Conservation (phyloP, 75 land plant genomes). For the Azolla pinnata region DNA sequence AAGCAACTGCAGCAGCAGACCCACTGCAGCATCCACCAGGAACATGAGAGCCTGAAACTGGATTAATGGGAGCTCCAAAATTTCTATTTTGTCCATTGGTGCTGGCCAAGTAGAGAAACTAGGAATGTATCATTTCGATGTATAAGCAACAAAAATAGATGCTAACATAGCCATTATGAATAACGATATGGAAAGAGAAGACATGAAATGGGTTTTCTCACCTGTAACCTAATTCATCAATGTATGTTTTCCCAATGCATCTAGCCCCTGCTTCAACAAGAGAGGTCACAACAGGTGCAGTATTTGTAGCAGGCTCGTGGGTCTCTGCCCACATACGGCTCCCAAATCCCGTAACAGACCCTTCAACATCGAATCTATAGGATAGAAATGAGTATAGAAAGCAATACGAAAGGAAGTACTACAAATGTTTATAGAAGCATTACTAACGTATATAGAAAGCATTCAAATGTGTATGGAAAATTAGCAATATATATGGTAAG, state of each 20-base stretch:
- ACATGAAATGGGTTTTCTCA: no score
- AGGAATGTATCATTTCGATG: no score
- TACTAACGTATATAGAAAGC: no score
- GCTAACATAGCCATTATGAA: background rate
- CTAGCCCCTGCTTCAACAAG: constrained; percentile 67
- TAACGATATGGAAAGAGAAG: no score
- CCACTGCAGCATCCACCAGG: constrained; percentile 94
- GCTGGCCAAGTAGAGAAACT: constrained; percentile 22
- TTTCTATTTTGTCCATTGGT: constrained; percentile 78
- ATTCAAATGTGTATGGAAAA: no score
- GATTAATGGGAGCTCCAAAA: constrained; percentile 76
- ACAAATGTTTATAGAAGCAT: no score
- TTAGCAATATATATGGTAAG: no score
- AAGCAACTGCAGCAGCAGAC: constrained; percentile 79
- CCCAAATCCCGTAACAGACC: constrained; percentile 74
- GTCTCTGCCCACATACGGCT: constrained; percentile 71
- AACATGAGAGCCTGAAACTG: constrained; percentile 50
- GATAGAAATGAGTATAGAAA: no score
- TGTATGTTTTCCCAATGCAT: constrained; percentile 81
- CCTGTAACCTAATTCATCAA: constrained; percentile 73
- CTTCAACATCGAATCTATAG: constrained; percentile 93
- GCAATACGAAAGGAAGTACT: no score
- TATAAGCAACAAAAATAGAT: background rate
- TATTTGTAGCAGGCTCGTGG: constrained; percentile 56
- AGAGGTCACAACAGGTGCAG: constrained; percentile 50